phyloP scores from a whole-genome alignment of 257 asterid genomes.

The Nicotiana obtusifolia region DNA sequence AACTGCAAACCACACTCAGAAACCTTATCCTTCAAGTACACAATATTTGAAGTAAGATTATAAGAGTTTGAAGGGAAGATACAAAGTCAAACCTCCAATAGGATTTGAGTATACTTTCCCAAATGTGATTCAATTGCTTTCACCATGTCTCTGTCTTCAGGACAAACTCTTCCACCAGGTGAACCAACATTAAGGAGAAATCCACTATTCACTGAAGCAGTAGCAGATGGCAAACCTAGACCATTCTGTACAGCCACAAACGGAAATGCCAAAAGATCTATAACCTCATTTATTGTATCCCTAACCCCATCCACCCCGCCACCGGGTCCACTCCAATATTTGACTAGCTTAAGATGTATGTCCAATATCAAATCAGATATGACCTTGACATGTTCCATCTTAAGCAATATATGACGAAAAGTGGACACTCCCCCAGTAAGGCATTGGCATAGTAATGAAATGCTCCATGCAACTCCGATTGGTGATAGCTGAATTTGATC shows the following conservation, averaged over 20 bases:
- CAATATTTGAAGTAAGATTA: not conserved
- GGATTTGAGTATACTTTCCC: constrained; percentile 82
- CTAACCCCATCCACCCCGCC: constrained; percentile 84
- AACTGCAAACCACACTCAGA: not conserved
- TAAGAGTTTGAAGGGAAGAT: not conserved
- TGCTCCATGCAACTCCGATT: constrained; percentile 77
- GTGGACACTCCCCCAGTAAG: constrained; percentile 85
- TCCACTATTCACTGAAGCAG: constrained; percentile 96
- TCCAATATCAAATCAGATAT: constrained; percentile 62
- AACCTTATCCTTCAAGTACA: not conserved
- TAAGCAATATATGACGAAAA: constrained; percentile 76
- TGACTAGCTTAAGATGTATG: constrained; percentile 69
- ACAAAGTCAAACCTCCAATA: constrained; percentile 63
- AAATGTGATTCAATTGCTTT: constrained; percentile 77
- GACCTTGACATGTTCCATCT: constrained; percentile 62
- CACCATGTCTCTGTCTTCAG: constrained; percentile 90
- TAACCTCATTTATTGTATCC: constrained; percentile 65
- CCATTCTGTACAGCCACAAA: constrained; percentile 84
- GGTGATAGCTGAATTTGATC: constrained; percentile 80
- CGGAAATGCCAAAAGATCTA: constrained; percentile 92
- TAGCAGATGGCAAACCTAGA: constrained; percentile 75
- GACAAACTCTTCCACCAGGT: constrained; percentile 88
- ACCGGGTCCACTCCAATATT: constrained; percentile 84
- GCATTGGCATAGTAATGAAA: constrained; percentile 86
- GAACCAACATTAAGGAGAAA: constrained; percentile 91